These are phyloP conservation scores for Castanea crenata DNA, from an alignment of 306 rosid genomes.

Conservation along the genomic window DNA sequence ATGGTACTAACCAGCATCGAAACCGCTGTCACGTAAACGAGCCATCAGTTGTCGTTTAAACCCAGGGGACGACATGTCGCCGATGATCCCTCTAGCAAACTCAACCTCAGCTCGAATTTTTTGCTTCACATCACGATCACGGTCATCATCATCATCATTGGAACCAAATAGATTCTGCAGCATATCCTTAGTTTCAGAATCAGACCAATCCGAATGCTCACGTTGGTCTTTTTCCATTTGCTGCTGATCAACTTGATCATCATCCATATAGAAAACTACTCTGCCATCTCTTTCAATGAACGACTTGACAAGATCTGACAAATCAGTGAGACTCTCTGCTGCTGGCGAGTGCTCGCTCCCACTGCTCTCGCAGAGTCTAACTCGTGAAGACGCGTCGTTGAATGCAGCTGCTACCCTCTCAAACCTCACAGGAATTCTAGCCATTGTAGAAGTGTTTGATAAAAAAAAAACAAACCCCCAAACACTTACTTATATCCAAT, in stretches of 20 bases:
- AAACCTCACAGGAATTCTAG: conserved; percentile 49
- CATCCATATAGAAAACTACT: not conserved
- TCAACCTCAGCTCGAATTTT: conserved; percentile 41
- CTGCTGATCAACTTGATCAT: not conserved
- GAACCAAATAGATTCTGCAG: conserved; percentile 33
- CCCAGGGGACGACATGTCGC: conserved; percentile 28
- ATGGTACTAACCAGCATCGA: conserved; percentile 75
- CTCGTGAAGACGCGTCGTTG: conserved; percentile 40
- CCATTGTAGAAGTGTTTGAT: not conserved
- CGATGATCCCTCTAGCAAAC: conserved; percentile 23
- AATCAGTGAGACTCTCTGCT: conserved; percentile 45
- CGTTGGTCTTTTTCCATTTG: conserved; percentile 2
- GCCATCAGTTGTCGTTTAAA: conserved; percentile 70
- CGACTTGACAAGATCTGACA: conserved; percentile 73
- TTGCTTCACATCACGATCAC: conserved; percentile 28
- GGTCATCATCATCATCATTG: conserved; percentile 8
- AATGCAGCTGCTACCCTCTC: conserved; percentile 67
- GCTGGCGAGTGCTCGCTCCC: conserved; percentile 76
- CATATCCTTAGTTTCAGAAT: conserved; percentile 37
- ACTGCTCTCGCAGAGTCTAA: conserved; percentile 65
- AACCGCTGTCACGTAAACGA: conserved; percentile 55
- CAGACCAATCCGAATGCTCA: conserved; percentile 32
- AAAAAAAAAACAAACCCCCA: not conserved
- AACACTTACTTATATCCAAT: not conserved
- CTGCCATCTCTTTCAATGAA: conserved; percentile 57